phyloP scores from a whole-genome alignment of 2,329 filamentous ascomycete genomes.

The Ceratocystis papillata region DNA sequence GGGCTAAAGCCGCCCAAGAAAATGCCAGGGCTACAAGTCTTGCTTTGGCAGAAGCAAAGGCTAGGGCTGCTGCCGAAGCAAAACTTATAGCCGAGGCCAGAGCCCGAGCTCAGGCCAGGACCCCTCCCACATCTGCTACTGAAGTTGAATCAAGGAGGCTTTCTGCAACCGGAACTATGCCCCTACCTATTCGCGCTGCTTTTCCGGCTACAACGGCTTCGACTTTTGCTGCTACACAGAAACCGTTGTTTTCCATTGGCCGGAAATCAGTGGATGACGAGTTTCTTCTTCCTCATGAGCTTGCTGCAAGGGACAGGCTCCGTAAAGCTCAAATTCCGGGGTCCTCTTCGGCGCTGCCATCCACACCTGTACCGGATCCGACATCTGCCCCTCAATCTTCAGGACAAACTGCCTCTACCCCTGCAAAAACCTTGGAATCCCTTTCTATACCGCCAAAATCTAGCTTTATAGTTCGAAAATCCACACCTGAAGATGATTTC shows the following conservation, averaged over 20 bases:
- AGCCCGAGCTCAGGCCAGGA: constrained; percentile 1
- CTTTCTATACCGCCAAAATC: background rate
- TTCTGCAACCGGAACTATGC: background rate
- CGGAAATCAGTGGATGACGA: constrained; percentile 1
- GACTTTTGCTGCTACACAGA: background rate
- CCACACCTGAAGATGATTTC: constrained; percentile 14
- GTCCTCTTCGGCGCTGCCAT: background rate
- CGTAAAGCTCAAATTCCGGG: background rate
- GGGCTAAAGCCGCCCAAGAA: constrained; percentile 6
- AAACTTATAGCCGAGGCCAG: background rate
- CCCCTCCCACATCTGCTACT: background rate
- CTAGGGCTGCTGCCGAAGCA: background rate
- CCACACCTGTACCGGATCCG: background rate
- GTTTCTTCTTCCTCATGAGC: constrained; percentile 15
- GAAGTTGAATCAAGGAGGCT: constrained; percentile 6
- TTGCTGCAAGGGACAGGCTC: background rate
- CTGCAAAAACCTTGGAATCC: background rate
- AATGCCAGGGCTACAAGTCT: background rate
- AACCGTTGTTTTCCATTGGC: constrained; percentile 13
- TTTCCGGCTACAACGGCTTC: background rate
- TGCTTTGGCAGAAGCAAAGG: constrained; percentile 1
- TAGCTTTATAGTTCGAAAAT: constrained; percentile 17
- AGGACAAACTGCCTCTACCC: background rate
- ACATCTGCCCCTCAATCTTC: background rate
- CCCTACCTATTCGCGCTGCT: background rate